Base-by-base conservation (phyloP, 2,329 filamentous ascomycete species). In the Sodiomyces alkalinus region DNA sequence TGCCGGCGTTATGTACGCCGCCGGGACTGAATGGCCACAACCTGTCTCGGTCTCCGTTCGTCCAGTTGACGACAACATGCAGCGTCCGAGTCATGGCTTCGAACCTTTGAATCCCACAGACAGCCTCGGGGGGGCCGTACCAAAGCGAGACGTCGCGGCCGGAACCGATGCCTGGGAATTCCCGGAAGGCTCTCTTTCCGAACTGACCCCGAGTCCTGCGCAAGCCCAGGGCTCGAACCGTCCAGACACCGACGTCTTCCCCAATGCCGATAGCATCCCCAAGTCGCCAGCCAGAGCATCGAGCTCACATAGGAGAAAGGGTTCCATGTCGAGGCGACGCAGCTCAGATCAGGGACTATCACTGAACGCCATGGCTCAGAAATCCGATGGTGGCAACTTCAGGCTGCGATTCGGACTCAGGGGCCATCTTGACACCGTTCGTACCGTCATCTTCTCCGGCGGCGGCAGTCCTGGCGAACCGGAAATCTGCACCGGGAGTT, bases 401-500 rank as follows among this genome's bases (percentile, higher is more conserved):
- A 94, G 92, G 52, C 77, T 96, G 33, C 74, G 85, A 28, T 96
- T 93, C 47, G 87, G 85, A 4, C 64, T 98, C 4, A 70, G 87
- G 28, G 90, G 90, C 2, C 90, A 98, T 50, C 66, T 98, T 2
- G 85, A 96, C 48, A 86, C 92, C 3, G 83, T 98, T 5, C 77
- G 90, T 22, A 83, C 83, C 1, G 82, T 96, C 33, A 92, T 94
- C 38, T 98, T 98, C 55, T 96, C 86, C 1, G 90, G 90, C 15
- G 90, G 90, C 22, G 90, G 90, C 35, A 94, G 85, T 45, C 86
- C 86, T 4, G 83, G 82, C 4, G 90, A 98, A 48, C 90, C 90
- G 2, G 90, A 98, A 52, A 87, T 98, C 30, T 96, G 87, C 54
- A 98, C 87, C 3, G 83, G 81, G 27, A 83, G 87, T 31, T 90